phyloP scores from a whole-genome alignment of 176 grass and related monocot species.

The Raddia distichophylla region DNA sequence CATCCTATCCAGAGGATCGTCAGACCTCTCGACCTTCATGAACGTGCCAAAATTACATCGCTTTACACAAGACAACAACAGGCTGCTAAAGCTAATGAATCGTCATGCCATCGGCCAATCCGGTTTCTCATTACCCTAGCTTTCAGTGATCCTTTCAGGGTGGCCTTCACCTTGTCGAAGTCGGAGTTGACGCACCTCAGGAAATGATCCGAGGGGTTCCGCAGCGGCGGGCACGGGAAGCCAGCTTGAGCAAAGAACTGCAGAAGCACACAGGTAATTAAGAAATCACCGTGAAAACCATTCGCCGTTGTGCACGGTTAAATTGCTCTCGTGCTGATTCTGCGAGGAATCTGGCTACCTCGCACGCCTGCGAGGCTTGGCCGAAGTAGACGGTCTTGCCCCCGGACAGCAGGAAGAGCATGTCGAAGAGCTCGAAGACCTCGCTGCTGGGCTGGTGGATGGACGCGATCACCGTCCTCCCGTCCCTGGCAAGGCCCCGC shows the following conservation, averaged over 20 bases:
- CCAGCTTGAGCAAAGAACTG: slow-evolving; percentile 91
- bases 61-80: slow-evolving; percentile 31
- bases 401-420: slow-evolving; percentile 90
- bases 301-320: background rate
- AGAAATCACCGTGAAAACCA: background rate
- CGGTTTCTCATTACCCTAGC: slow-evolving; percentile 60
- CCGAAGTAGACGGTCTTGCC: slow-evolving; percentile 99
- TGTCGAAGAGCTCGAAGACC: slow-evolving; percentile 98
- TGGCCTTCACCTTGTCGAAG: slow-evolving; percentile 99
- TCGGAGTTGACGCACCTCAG: slow-evolving; percentile 94
- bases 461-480: slow-evolving; percentile 91
- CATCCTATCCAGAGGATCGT: slow-evolving; percentile 86
- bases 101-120: slow-evolving; percentile 25
- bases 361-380: slow-evolving; percentile 71
- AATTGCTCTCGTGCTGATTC: background rate
- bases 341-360: slow-evolving; percentile 46
- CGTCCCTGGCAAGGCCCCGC: slow-evolving; percentile 81
- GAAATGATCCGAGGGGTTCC: slow-evolving; percentile 98
- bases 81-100: background rate
- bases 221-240: slow-evolving; percentile 82
- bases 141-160: slow-evolving; percentile 93
- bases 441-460: slow-evolving; percentile 99
- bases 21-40: slow-evolving; percentile 68
- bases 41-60: slow-evolving; percentile 12
- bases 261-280: background rate